Conservation (phyloP, 257 asterid genomes). For the Penstemon davidsonii region DNA sequence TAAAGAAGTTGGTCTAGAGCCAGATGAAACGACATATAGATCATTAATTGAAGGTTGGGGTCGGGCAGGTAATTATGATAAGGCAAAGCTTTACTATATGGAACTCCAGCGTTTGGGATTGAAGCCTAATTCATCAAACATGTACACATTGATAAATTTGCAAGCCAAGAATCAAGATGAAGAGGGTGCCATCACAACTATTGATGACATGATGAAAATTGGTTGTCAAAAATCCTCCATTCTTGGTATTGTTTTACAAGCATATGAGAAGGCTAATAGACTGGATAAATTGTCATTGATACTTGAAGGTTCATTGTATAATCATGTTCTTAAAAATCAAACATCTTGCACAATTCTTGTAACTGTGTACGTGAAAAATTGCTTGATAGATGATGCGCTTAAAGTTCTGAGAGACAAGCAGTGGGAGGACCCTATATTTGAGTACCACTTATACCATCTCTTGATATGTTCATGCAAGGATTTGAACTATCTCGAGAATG, state of each 20-base stretch:
- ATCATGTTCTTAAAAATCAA: constrained; percentile 56
- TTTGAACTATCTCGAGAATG: constrained; percentile 53
- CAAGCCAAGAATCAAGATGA: constrained; percentile 72
- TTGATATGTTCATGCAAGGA: constrained; percentile 89
- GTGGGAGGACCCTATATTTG: constrained; percentile 76
- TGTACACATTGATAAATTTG: constrained; percentile 77
- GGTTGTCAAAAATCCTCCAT: constrained; percentile 73
- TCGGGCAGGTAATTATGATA: constrained; percentile 51
- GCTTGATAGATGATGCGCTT: constrained; percentile 63
- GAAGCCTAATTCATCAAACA: constrained; percentile 71
- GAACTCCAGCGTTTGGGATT: constrained; percentile 66
- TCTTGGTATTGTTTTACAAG: constrained; percentile 69
- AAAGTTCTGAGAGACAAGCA: constrained; percentile 56
- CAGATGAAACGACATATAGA: constrained; percentile 88
- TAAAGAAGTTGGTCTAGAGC: constrained; percentile 50
- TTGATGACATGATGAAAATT: constrained; percentile 66
- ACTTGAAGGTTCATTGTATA: constrained; percentile 56
- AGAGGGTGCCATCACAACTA: constrained; percentile 47
- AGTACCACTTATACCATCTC: constrained; percentile 80
- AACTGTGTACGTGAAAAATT: constrained; percentile 62
- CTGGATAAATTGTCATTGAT: constrained; percentile 49
- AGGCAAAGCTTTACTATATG: constrained; percentile 46
- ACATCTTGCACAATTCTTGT: constrained; percentile 68
- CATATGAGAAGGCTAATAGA: constrained; percentile 68
- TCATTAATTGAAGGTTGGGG: constrained; percentile 97